Conservation (phyloP, 805 yeast species). For the Teunomyces gatunensis region DNA sequence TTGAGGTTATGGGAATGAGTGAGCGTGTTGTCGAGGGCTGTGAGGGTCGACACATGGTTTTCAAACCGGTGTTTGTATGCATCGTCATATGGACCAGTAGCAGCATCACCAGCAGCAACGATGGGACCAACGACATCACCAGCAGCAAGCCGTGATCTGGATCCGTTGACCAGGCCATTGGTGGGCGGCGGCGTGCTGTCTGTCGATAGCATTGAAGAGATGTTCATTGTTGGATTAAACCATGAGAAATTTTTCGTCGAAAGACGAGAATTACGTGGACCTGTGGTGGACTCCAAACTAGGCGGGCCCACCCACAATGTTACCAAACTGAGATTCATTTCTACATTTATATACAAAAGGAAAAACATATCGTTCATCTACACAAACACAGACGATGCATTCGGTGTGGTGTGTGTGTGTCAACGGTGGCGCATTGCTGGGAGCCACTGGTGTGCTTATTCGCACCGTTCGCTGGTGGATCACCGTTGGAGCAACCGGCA, state of each 20-base stretch:
- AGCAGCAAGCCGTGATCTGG: not conserved
- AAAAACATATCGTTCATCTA: too few relatives aligned
- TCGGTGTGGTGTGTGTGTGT: too few relatives aligned
- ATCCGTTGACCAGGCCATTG: conserved; percentile 4
- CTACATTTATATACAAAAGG: too few relatives aligned
- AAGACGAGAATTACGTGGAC: not conserved
- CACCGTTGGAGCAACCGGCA: too few relatives aligned
- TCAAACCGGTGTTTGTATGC: conserved; percentile 12
- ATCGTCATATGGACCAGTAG: not conserved
- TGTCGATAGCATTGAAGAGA: conserved; percentile 34
- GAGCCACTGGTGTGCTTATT: too few relatives aligned
- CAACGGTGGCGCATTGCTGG: too few relatives aligned
- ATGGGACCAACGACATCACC: conserved; percentile 2
- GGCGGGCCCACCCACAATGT: too few relatives aligned
- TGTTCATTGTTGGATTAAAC: conserved; percentile 23
- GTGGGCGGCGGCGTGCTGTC: conserved; percentile 16
- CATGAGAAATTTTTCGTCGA: conserved; percentile 2
- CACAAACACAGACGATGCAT: too few relatives aligned
- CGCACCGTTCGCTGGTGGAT: too few relatives aligned
- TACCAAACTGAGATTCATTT: too few relatives aligned
- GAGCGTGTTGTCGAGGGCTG: conserved; percentile 15
- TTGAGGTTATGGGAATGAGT: conserved; percentile 10
- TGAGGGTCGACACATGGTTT: conserved; percentile 10
- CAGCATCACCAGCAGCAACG: not conserved
- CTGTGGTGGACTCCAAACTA: not conserved